Conservation (phyloP, 2,329 filamentous ascomycete genomes). For the Colletotrichum sp. region DNA sequence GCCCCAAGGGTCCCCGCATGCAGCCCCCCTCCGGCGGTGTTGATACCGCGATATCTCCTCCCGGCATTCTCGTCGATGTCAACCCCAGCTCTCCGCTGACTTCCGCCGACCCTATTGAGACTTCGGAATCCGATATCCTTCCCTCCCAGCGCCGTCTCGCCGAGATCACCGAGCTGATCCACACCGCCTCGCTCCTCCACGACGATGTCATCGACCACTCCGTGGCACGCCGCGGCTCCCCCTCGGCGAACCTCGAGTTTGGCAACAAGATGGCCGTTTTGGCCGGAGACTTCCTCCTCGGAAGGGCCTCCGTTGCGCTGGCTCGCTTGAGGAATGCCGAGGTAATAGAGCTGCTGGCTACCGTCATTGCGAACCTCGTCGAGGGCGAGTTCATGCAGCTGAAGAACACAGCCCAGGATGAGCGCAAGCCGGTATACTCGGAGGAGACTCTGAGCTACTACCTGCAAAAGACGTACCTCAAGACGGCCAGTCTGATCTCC, state of each 20-base stretch:
- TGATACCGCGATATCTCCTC: constrained; percentile 60
- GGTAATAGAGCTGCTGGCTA: constrained; percentile 92
- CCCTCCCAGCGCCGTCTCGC: constrained; percentile 92
- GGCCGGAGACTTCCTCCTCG: constrained; percentile 94
- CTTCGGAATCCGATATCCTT: constrained; percentile 70
- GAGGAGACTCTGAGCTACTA: constrained; percentile 93
- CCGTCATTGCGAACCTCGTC: constrained; percentile 95
- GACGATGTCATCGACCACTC: constrained; percentile 99
- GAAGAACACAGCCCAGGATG: constrained; percentile 92
- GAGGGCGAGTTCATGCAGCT: constrained; percentile 99
- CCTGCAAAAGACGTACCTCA: constrained; percentile 97
- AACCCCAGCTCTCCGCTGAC: constrained; percentile 71
- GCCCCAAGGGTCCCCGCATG: constrained; percentile 61
- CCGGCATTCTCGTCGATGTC: constrained; percentile 72
- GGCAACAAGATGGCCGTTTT: constrained; percentile 99
- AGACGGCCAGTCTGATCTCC: constrained; percentile 93
- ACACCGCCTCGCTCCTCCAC: constrained; percentile 94
- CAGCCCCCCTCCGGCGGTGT: constrained; percentile 47
- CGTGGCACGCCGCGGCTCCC: constrained; percentile 78
- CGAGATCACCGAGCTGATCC: constrained; percentile 96
- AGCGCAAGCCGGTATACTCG: constrained; percentile 82
- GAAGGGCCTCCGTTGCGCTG: constrained; percentile 89
- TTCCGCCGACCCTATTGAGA: constrained; percentile 39
- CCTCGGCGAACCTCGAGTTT: constrained; percentile 92
- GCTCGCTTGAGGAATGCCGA: constrained; percentile 90